Conservation (phyloP, 1,139 yeast genomes). For the Yamadazyma membranifaciens region DNA sequence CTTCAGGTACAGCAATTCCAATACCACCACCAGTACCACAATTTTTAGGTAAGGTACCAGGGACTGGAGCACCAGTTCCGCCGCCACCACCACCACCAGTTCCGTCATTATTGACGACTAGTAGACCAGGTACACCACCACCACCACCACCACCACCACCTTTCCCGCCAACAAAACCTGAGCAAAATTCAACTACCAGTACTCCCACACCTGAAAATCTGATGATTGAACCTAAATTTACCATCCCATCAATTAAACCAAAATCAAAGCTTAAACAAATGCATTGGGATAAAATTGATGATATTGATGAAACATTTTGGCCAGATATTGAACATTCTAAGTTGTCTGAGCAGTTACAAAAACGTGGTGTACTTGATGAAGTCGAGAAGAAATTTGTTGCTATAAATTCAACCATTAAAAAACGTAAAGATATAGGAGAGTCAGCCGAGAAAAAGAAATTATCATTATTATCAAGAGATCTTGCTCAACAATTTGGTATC, state of each 20-base stretch:
- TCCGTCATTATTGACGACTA: conserved; percentile 7
- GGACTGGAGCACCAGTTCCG: conserved; percentile 23
- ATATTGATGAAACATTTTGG: conserved; percentile 82
- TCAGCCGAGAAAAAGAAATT: conserved; percentile 32
- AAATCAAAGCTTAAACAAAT: conserved; percentile 77
- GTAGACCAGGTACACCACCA: conserved; percentile 31
- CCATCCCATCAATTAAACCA: conserved; percentile 42
- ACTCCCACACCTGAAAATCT: conserved; percentile 11
- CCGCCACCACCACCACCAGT: conserved; percentile 21
- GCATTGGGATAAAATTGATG: conserved; percentile 88
- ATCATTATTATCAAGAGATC: conserved; percentile 70
- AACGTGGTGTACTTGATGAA: conserved; percentile 74
- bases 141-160: conserved; percentile 21
- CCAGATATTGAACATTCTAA: conserved; percentile 48
- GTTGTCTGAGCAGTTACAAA: conserved; percentile 53
- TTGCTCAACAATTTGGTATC: conserved; percentile 86
- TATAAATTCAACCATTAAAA: conserved; percentile 48
- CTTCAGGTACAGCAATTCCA: conserved; percentile 16
- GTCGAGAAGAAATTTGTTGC: conserved; percentile 79
- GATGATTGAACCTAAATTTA: conserved; percentile 9
- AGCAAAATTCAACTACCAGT: conserved; percentile 13
- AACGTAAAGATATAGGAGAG: conserved; percentile 22
- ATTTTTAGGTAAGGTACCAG: conserved; percentile 2
- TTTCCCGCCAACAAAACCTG: background rate
- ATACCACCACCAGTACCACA: conserved; percentile 18